Conservation (phyloP, 345 rosid species). For the Hirschfeldia incana region DNA sequence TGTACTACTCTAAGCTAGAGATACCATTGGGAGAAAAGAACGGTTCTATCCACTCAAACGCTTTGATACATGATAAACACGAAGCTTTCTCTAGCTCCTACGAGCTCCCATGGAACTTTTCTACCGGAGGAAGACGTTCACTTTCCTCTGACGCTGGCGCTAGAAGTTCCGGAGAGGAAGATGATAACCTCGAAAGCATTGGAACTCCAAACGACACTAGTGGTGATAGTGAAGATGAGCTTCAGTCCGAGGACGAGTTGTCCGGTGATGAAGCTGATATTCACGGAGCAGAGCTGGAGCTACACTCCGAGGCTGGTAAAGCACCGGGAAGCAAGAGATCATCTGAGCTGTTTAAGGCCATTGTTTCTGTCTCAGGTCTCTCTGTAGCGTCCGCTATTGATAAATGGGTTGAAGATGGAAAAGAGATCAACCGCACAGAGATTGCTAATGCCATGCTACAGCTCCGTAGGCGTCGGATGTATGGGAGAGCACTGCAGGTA, state of each 20-base stretch:
- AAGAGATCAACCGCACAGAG: constrained; percentile 45
- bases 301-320: constrained; percentile 38
- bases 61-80: constrained; percentile 24
- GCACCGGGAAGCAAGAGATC: constrained; percentile 19
- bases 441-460: constrained; percentile 44
- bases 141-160: constrained; percentile 65
- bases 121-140: constrained; percentile 29
- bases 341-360: constrained; percentile 56
- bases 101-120: constrained; percentile 28
- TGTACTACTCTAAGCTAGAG: constrained; percentile 44
- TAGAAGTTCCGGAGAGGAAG: constrained; percentile 54
- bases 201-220: constrained; percentile 29
- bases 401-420: constrained; percentile 75
- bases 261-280: constrained; percentile 45
- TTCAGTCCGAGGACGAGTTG: constrained; percentile 46
- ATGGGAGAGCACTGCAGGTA: constrained; percentile 88
- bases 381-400: constrained; percentile 52
- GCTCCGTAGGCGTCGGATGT: constrained; percentile 74
- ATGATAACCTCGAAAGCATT: constrained; percentile 52
- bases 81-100: constrained; percentile 30
- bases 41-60: constrained; percentile 19
- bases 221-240: constrained; percentile 34
- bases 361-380: constrained; percentile 48
- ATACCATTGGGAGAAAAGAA: constrained; percentile 30
- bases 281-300: constrained; percentile 49